phyloP scores from a whole-genome alignment of 352 stramenopile genomes.

The Pythium sp. region DNA sequence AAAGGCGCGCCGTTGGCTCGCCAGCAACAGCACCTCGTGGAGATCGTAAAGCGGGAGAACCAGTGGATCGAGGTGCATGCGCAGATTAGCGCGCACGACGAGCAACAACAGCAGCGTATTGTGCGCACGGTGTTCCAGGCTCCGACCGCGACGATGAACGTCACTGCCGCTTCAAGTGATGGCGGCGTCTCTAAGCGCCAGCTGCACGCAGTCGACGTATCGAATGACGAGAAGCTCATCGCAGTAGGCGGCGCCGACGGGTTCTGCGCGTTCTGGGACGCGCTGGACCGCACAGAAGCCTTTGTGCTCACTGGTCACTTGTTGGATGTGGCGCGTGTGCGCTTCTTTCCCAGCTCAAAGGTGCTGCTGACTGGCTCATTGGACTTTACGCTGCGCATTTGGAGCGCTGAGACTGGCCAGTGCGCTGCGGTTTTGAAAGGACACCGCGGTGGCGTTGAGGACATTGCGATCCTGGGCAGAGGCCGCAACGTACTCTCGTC shows the following conservation, averaged over 20 bases:
- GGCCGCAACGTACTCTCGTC: slow-evolving; percentile 73
- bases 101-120: slow-evolving; percentile 19
- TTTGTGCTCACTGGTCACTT: slow-evolving; percentile 50
- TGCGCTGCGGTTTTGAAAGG: slow-evolving; percentile 62
- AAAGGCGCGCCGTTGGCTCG: background rate
- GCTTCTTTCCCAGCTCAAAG: slow-evolving; percentile 71
- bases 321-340: slow-evolving; percentile 50
- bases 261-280: slow-evolving; percentile 48
- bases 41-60: slow-evolving; percentile 32
- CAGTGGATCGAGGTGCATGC: slow-evolving; percentile 51
- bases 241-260: slow-evolving; percentile 58
- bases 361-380: slow-evolving; percentile 69
- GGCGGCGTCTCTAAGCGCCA: slow-evolving; percentile 19
- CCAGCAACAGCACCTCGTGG: slow-evolving; percentile 22
- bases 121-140: slow-evolving; percentile 50
- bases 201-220: slow-evolving; percentile 51
- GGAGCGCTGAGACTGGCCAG: slow-evolving; percentile 38
- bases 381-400: slow-evolving; percentile 75
- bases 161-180: background rate
- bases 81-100: background rate
- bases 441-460: slow-evolving; percentile 52
- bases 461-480: slow-evolving; percentile 58
- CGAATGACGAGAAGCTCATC: slow-evolving; percentile 41
- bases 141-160: slow-evolving; percentile 29
- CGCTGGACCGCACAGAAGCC: slow-evolving; percentile 21